These are phyloP conservation scores for Hippophae tibetana DNA, from an alignment of 306 rosid species.

Conservation along the genomic window DNA sequence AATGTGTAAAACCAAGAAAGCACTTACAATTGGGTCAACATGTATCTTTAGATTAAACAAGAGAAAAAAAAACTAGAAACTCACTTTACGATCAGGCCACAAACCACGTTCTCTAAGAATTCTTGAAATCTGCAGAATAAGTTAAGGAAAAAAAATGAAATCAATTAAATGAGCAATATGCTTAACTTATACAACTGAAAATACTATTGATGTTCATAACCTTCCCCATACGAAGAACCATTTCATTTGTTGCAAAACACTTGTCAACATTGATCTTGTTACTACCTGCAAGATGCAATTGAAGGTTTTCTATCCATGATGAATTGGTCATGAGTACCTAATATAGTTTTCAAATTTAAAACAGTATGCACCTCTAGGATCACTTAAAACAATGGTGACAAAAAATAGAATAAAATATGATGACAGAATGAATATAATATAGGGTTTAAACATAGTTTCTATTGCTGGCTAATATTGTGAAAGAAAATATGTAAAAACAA, in stretches of 20 bases:
- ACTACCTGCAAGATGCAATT: conserved; percentile 46
- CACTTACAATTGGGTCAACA: conserved; percentile 16
- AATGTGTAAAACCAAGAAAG: conserved; percentile 22
- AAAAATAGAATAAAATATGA: background rate
- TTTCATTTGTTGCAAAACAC: conserved; percentile 94
- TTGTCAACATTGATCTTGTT: conserved; percentile 84
- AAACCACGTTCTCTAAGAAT: conserved; percentile 87
- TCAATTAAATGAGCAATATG: conserved; percentile 8
- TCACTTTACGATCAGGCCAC: conserved; percentile 93
- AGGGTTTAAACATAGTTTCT: too few relatives aligned
- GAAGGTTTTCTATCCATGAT: conserved; percentile 2
- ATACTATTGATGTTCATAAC: conserved; percentile 28
- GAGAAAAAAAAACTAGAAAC: conserved; percentile 24
- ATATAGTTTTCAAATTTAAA: background rate
- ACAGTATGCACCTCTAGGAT: too few relatives aligned
- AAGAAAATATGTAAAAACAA: conserved; percentile 1
- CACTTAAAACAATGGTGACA: background rate
- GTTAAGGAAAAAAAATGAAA: conserved; percentile 21
- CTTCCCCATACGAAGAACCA: conserved; percentile 91
- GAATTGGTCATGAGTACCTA: background rate
- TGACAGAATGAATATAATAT: background rate
- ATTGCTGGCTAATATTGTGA: too few relatives aligned
- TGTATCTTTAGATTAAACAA: conserved; percentile 10
- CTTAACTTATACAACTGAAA: conserved; percentile 14
- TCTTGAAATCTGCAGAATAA: conserved; percentile 68